Evolutionary conservation across 345 rosid species (phyloP).

Genomic region (Gossypium rotundifolium): DNA sequence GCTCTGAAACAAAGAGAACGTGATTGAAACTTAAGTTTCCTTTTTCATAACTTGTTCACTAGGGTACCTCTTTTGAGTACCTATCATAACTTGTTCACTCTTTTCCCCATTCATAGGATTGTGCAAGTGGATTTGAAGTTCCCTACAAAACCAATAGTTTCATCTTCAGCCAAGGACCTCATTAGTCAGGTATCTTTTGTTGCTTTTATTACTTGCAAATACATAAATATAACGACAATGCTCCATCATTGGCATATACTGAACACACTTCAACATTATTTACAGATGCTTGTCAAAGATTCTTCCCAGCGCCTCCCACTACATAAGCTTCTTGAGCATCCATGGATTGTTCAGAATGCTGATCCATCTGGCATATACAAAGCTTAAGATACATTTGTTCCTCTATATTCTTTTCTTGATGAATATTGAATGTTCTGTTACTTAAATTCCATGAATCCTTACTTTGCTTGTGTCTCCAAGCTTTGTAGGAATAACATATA

Average conservation of each 20-base stretch:
- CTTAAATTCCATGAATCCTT: background rate
- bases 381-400: conserved; percentile 24
- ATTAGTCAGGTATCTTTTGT: conserved; percentile 58
- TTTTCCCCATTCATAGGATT: conserved; percentile 44
- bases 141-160: conserved; percentile 76
- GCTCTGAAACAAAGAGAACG: background rate
- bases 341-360: conserved; percentile 91
- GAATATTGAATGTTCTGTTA: background rate
- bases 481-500: conserved; percentile 8
- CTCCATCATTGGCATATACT: background rate
- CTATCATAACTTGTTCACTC: background rate
- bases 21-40: background rate
- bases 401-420: background rate
- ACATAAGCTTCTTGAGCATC: conserved; percentile 90
- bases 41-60: no score
- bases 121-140: conserved; percentile 94
- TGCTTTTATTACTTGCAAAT: background rate
- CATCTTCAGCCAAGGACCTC: conserved; percentile 85
- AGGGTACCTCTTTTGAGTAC: background rate
- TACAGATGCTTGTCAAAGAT: conserved; percentile 96
- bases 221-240: background rate
- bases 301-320: conserved; percentile 68
- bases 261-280: background rate
- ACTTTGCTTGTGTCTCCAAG: conserved; percentile 6
- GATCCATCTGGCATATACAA: conserved; percentile 84